Evolutionary conservation across 2,329 filamentous ascomycete species (phyloP).

Genomic region (Metarhizium rileyi): DNA sequence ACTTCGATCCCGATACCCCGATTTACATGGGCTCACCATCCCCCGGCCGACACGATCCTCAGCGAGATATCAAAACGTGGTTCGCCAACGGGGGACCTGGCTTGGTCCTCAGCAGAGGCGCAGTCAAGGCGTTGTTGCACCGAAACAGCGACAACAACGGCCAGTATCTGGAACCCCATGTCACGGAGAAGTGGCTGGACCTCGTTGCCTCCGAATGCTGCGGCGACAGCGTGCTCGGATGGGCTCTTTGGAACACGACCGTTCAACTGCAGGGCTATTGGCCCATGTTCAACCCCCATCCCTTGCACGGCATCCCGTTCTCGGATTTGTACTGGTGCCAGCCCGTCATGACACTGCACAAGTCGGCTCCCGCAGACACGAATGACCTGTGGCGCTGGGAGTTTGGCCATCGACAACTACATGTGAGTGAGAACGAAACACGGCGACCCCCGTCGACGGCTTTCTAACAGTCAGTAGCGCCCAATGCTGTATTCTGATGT

Average conservation of each 20-base stretch:
- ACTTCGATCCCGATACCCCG: conserved; percentile 32
- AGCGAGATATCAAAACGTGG: conserved; percentile 24
- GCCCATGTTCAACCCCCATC: conserved; percentile 49
- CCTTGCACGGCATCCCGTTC: conserved; percentile 40
- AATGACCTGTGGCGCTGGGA: conserved; percentile 42
- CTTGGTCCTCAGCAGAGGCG: conserved; percentile 43
- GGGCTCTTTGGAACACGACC: conserved; percentile 35
- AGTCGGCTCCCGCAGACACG: conserved; percentile 43
- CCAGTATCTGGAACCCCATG: conserved; percentile 29
- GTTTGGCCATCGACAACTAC: conserved; percentile 37
- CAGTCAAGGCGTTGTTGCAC: conserved; percentile 34
- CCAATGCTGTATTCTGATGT: conserved; percentile 28
- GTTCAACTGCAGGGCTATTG: conserved; percentile 33
- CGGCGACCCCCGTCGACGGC: not conserved
- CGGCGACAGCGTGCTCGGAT: conserved; percentile 41
- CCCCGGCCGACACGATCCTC: conserved; percentile 27
- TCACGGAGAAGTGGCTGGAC: conserved; percentile 37
- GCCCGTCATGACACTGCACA: conserved; percentile 46
- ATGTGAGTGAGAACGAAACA: conserved; percentile 16
- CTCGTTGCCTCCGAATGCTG: conserved; percentile 37
- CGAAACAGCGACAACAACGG: conserved; percentile 20
- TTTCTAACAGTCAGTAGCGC: conserved; percentile 16
- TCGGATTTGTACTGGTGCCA: conserved; percentile 44
- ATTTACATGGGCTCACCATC: conserved; percentile 43
- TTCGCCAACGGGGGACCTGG: conserved; percentile 51